Conservation (phyloP, 2,329 filamentous ascomycete species). For the Fusarium sp. region DNA sequence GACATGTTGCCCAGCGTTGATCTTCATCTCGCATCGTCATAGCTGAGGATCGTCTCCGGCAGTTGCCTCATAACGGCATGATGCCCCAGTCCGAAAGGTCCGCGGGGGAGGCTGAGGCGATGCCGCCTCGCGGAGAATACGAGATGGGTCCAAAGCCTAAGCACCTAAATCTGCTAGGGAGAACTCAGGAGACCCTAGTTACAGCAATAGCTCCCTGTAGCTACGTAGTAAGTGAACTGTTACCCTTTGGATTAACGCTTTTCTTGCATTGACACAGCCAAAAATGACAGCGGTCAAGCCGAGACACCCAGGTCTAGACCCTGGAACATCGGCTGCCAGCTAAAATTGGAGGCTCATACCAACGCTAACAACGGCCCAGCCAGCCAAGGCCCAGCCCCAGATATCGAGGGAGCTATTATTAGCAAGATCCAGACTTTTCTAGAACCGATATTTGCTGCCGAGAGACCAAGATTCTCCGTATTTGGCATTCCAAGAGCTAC, state of each 20-base stretch:
- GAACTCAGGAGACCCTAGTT: neutral
- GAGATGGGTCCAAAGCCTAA: slow-evolving; percentile 7
- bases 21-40: slow-evolving; percentile 17
- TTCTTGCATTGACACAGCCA: slow-evolving; percentile 9
- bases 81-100: neutral
- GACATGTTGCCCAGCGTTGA: slow-evolving; percentile 3
- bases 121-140: slow-evolving; percentile 15
- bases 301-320: neutral
- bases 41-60: slow-evolving; percentile 6
- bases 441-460: slow-evolving; percentile 14
- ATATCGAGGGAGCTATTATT: slow-evolving; percentile 9
- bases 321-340: neutral
- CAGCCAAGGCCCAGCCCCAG: slow-evolving; percentile 3
- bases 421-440: slow-evolving; percentile 18
- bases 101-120: neutral
- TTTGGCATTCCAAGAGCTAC: neutral
- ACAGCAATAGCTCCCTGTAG: neutral
- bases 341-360: slow-evolving; percentile 20
- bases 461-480: neutral
- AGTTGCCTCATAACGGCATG: slow-evolving; percentile 8
- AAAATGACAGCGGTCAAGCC: slow-evolving; percentile 3
- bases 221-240: neutral
- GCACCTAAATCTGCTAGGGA: too few species aligned
- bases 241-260: neutral
- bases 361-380: slow-evolving; percentile 12